Percentiles rank a stretch among this genome's conserved stretches.
These are phyloP conservation scores for Dothistroma pini DNA, from an alignment of 2,329 filamentous ascomycete species.

Conservation along the genomic window DNA sequence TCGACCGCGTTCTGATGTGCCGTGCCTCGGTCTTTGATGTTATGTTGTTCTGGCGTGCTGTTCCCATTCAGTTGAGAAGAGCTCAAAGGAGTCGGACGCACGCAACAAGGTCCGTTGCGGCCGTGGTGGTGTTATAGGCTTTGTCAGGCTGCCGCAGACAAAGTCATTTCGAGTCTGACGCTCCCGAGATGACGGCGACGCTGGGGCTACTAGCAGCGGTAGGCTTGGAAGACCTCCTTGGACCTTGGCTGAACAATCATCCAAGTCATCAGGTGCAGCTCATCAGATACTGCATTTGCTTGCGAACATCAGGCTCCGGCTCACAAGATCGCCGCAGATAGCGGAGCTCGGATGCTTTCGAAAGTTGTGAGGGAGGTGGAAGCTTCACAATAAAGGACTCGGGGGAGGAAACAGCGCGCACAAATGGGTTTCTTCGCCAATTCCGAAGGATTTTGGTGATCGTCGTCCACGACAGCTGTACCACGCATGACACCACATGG, in stretches of 20 bases:
- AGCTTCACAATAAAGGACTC: too few relatives aligned
- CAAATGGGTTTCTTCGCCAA: background rate
- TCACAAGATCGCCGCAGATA: background rate
- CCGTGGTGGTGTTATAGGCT: background rate
- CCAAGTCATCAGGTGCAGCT: background rate
- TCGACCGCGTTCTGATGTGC: too few relatives aligned
- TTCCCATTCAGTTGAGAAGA: background rate
- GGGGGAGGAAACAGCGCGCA: too few relatives aligned
- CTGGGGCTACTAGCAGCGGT: slow-evolving; percentile 1
- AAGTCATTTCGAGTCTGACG: background rate
- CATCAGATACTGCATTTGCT: background rate
- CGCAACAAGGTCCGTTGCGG: background rate
- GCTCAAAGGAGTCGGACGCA: background rate
- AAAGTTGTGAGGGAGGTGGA: background rate
- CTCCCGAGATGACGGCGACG: slow-evolving; percentile 1
- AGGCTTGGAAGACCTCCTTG: background rate
- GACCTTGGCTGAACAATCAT: background rate
- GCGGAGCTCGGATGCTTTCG: background rate
- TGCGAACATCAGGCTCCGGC: background rate
- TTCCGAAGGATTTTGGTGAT: background rate
- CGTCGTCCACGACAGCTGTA: background rate
- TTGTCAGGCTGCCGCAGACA: background rate
- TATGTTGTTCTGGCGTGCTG: background rate
- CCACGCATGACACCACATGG: background rate
- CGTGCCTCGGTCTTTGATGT: background rate